Percentiles rank a stretch among this genome's conserved stretches.
These are phyloP conservation scores for Cymbopogon flexuosus DNA, from an alignment of 202 grass and related monocot genomes.

Conservation along the genomic window DNA sequence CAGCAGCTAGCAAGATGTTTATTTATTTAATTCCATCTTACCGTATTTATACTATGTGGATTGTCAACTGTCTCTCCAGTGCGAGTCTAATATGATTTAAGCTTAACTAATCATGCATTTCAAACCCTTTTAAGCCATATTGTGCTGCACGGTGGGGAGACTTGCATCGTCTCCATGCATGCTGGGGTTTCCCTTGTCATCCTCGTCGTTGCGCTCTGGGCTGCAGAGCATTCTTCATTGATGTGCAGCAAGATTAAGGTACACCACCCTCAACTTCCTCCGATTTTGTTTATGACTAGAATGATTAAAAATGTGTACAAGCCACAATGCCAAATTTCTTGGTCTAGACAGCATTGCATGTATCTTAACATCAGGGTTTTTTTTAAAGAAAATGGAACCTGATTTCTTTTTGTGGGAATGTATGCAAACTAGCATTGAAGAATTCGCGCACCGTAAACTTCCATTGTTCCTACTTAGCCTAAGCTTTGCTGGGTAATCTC, in stretches of 20 bases:
- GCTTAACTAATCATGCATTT: neutral
- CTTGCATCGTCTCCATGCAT: neutral
- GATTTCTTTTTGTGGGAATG: neutral
- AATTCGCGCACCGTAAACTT: neutral
- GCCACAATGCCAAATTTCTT: neutral
- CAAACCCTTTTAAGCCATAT: neutral
- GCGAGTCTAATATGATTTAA: neutral
- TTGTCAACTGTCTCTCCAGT: neutral
- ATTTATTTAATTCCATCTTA: neutral
- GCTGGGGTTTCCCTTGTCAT: neutral
- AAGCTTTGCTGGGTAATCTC: neutral
- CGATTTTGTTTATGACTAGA: neutral
- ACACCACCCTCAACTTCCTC: neutral
- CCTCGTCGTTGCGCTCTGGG: neutral
- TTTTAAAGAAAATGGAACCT: neutral
- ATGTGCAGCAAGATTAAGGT: neutral
- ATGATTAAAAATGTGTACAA: neutral
- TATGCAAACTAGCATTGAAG: neutral
- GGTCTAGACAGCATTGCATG: neutral
- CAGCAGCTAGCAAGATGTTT: neutral
- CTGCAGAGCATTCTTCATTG: neutral
- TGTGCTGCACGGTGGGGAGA: neutral
- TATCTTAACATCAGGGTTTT: neutral
- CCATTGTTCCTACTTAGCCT: neutral
- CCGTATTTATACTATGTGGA: neutral